Percentiles rank a stretch among this genome's conserved stretches.
phyloP scores from a whole-genome alignment of 768 basidiomycete genomes.

The Floccularia luteovirens region DNA sequence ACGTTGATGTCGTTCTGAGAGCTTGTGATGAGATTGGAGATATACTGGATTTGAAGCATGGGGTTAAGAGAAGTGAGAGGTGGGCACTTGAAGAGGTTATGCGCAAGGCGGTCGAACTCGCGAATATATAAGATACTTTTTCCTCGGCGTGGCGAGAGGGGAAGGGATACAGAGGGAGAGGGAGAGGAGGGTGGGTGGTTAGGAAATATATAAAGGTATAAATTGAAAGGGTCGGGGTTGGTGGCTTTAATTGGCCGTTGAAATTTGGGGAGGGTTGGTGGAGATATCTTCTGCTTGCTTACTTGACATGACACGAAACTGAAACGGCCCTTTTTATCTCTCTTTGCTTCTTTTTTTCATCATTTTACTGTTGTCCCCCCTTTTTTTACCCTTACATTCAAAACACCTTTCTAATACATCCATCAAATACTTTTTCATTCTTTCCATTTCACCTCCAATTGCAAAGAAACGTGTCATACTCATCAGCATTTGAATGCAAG shows the following conservation, averaged over 20 bases:
- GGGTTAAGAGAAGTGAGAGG: slow-evolving; percentile 41
- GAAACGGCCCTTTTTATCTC: no score
- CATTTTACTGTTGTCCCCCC: no score
- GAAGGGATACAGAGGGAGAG: no score
- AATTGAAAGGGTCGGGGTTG: background rate
- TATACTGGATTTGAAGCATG: slow-evolving; percentile 85
- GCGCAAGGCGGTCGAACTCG: slow-evolving; percentile 68
- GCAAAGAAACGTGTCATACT: no score
- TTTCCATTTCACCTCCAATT: no score
- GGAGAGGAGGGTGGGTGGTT: slow-evolving; percentile 1
- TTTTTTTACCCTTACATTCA: no score
- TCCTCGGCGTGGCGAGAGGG: background rate
- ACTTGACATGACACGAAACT: no score
- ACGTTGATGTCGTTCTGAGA: slow-evolving; percentile 77
- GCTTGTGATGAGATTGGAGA: slow-evolving; percentile 94
- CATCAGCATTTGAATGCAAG: no score
- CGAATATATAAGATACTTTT: slow-evolving; percentile 21
- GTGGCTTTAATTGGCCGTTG: background rate
- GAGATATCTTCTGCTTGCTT: no score
- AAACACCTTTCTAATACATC: no score
- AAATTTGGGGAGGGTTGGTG: background rate
- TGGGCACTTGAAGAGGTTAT: slow-evolving; percentile 78
- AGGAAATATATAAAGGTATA: background rate
- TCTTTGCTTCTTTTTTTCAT: no score
- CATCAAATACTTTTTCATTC: no score